Percentiles rank a stretch among this genome's conserved stretches.
Evolutionary conservation across 1,139 yeast species (phyloP).

Genomic region (Kluyveromyces sp.): DNA sequence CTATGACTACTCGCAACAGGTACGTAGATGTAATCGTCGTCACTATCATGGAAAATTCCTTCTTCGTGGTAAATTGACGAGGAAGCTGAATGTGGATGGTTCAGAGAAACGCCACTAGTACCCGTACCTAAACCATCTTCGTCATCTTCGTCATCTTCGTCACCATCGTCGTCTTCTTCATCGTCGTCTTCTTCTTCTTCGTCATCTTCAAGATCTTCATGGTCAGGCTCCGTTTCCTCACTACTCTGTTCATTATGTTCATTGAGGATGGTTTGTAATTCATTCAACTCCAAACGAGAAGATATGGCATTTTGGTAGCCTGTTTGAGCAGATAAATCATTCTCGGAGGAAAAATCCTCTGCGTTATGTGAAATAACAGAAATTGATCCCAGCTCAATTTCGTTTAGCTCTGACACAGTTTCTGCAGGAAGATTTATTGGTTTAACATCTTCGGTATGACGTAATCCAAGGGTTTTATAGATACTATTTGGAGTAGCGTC

Average conservation of each 20-base stretch:
- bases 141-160: constrained; percentile 6
- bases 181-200: constrained; percentile 9
- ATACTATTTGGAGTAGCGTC: not conserved
- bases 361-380: constrained; percentile 4
- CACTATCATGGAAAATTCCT: constrained; percentile 29
- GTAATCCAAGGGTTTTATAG: not conserved
- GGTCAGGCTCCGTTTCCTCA: constrained; percentile 8
- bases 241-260: constrained; percentile 10
- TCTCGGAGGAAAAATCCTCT: constrained; percentile 2
- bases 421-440: not conserved
- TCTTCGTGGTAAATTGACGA: constrained; percentile 19
- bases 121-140: not conserved
- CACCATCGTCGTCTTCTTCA: constrained; percentile 6
- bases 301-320: constrained; percentile 9
- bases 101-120: not conserved
- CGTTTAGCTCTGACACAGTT: not conserved
- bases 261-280: constrained; percentile 13
- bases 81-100: constrained; percentile 2
- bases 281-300: constrained; percentile 13
- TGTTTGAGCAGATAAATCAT: constrained; percentile 6
- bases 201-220: constrained; percentile 10
- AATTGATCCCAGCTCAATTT: constrained; percentile 1
- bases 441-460: not conserved
- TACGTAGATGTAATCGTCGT: constrained; percentile 34
- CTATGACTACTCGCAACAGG: constrained; percentile 12